These are phyloP conservation scores for Tricholomella constricta DNA, from an alignment of 768 basidiomycete genomes.

Conservation along the genomic window DNA sequence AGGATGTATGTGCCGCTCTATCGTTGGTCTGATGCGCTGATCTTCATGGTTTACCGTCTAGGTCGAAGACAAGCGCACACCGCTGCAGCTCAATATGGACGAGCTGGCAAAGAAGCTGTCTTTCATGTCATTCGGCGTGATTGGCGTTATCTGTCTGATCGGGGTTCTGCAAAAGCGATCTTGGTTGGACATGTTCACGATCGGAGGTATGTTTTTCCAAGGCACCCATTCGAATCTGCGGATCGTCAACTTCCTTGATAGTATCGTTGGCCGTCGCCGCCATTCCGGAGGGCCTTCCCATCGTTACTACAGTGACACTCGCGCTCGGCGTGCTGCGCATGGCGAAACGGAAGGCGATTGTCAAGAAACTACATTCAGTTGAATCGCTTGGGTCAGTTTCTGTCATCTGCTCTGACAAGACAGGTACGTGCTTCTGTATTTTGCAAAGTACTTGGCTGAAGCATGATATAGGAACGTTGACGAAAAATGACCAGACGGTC, in stretches of 20 bases:
- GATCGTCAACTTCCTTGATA: slow-evolving; percentile 31
- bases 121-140: slow-evolving; percentile 88
- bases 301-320: slow-evolving; percentile 96
- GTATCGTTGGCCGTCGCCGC: slow-evolving; percentile 98
- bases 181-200: slow-evolving; percentile 99
- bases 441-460: not conserved
- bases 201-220: slow-evolving; percentile 69
- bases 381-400: slow-evolving; percentile 93
- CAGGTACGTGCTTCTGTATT: slow-evolving; percentile 50
- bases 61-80: slow-evolving; percentile 88
- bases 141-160: slow-evolving; percentile 90
- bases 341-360: slow-evolving; percentile 94
- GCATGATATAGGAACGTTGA: slow-evolving; percentile 72
- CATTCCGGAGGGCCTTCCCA: slow-evolving; percentile 95
- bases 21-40: slow-evolving; percentile 14
- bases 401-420: slow-evolving; percentile 98
- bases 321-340: slow-evolving; percentile 93
- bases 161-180: slow-evolving; percentile 83
- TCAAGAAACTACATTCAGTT: slow-evolving; percentile 95
- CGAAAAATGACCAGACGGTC: slow-evolving; percentile 95
- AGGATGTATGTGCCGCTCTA: slow-evolving; percentile 60
- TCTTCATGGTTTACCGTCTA: slow-evolving; percentile 14
- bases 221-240: not conserved
- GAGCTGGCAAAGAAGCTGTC: slow-evolving; percentile 93
- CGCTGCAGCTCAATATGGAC: slow-evolving; percentile 93